Percentiles rank a stretch among this genome's conserved stretches.
These are phyloP conservation scores for Stereum hirsutum DNA, from an alignment of 1,284 basidiomycete species.

Conservation along the genomic window DNA sequence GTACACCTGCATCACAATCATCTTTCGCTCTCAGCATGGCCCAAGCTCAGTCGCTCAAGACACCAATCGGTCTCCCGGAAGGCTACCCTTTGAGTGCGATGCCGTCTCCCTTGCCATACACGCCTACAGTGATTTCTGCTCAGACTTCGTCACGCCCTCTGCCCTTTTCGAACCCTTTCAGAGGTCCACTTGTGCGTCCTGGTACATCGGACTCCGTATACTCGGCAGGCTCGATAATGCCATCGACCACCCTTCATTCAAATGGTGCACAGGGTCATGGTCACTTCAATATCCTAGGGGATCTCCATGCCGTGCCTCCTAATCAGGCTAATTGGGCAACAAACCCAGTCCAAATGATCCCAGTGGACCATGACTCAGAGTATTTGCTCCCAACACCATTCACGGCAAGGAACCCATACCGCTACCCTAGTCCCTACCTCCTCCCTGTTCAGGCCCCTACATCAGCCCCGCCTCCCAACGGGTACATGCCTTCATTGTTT, in stretches of 20 bases:
- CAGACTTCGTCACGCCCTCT: conserved; percentile 6
- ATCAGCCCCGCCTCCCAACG: background rate
- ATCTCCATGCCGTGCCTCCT: background rate
- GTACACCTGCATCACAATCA: background rate
- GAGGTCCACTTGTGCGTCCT: conserved; percentile 12
- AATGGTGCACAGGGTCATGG: background rate
- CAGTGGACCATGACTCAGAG: background rate
- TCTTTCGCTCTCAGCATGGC: background rate
- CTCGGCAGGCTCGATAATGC: conserved; percentile 5
- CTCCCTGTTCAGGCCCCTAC: background rate
- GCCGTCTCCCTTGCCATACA: background rate
- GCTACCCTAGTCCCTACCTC: background rate
- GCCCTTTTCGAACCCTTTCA: conserved; percentile 15
- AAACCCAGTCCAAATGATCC: background rate
- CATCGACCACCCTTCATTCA: background rate
- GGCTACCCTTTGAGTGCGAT: background rate
- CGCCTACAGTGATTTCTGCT: background rate
- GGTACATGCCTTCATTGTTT: background rate
- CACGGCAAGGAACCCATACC: too few species aligned
- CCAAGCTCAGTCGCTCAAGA: background rate
- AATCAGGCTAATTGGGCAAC: background rate
- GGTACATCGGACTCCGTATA: conserved; percentile 13
- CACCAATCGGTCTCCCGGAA: background rate
- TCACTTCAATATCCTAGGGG: background rate
- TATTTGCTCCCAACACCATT: background rate